Percentiles rank a stretch among this genome's conserved stretches.
Conservation (phyloP, 2,329 filamentous ascomycete species). For the Fusarium sp. region DNA sequence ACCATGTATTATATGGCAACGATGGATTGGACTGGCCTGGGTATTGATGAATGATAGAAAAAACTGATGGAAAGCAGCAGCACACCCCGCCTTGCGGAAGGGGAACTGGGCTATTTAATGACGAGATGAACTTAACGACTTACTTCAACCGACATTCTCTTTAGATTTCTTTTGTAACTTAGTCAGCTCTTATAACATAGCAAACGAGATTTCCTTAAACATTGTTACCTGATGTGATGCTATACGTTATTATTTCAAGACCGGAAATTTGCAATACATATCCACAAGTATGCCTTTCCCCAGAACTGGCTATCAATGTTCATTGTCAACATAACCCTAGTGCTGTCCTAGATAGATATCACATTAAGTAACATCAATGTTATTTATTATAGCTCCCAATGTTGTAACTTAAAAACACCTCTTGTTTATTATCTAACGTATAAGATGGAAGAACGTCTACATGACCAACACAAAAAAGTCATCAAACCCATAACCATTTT, state of each 20-base stretch:
- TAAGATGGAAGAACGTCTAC: constrained; percentile 31
- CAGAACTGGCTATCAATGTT: background rate
- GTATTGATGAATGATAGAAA: constrained; percentile 44
- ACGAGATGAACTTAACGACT: constrained; percentile 49
- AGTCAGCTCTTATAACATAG: constrained; percentile 23
- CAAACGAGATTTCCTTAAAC: constrained; percentile 20
- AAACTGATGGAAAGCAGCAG: constrained; percentile 42
- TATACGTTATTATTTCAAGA: background rate
- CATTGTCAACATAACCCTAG: background rate
- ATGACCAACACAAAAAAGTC: constrained; percentile 20
- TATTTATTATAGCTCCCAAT: background rate
- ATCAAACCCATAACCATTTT: constrained; percentile 31
- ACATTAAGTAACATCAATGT: background rate
- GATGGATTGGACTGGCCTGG: constrained; percentile 24
- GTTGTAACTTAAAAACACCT: constrained; percentile 9
- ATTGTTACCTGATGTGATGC: background rate
- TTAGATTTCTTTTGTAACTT: constrained; percentile 14
- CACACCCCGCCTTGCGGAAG: constrained; percentile 30
- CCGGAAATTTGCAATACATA: background rate
- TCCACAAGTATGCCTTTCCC: background rate
- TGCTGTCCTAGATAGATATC: too few relatives aligned
- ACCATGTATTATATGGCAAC: constrained; percentile 44
- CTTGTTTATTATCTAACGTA: constrained; percentile 32
- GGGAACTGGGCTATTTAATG: constrained; percentile 41
- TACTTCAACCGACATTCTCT: constrained; percentile 21